Evolutionary conservation across 768 basidiomycete genomes (phyloP).

Genomic region (Chlorophyllum brunneum): DNA sequence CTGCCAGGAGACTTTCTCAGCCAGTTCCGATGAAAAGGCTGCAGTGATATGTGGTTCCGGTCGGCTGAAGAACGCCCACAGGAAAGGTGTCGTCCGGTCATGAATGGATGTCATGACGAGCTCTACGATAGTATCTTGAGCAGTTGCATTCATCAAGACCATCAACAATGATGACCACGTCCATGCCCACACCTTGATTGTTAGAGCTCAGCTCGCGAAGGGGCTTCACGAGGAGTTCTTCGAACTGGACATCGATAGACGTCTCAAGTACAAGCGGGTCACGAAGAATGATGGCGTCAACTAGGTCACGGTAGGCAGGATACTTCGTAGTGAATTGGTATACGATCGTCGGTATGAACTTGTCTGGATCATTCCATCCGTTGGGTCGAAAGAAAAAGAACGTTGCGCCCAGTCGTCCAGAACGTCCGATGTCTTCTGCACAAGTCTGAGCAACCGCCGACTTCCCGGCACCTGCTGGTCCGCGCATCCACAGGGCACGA

Average conservation of each 20-base stretch:
- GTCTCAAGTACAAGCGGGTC: background rate
- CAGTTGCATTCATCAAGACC: constrained; percentile 16
- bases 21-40: constrained; percentile 6
- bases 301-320: background rate
- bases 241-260: background rate
- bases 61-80: constrained; percentile 22
- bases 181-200: background rate
- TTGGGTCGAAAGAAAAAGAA: background rate
- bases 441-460: constrained; percentile 27
- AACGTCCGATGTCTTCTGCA: constrained; percentile 17
- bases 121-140: no score
- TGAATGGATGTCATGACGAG: no score
- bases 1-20: background rate
- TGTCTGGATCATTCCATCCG: no score
- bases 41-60: constrained; percentile 22
- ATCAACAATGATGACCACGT: constrained; percentile 2
- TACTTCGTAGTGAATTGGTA: background rate
- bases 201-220: background rate
- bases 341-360: no score
- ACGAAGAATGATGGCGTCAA: background rate
- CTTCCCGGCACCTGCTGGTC: constrained; percentile 25
- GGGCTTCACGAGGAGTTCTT: background rate
- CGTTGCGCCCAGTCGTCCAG: background rate
- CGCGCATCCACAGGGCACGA: background rate
- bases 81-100: no score